A percentile compares a stretch with the other conserved stretches of the same genome.
Evolutionary conservation across 2,329 filamentous ascomycete genomes (phyloP).

Genomic region (Sporothrix brunneoviolacea): DNA sequence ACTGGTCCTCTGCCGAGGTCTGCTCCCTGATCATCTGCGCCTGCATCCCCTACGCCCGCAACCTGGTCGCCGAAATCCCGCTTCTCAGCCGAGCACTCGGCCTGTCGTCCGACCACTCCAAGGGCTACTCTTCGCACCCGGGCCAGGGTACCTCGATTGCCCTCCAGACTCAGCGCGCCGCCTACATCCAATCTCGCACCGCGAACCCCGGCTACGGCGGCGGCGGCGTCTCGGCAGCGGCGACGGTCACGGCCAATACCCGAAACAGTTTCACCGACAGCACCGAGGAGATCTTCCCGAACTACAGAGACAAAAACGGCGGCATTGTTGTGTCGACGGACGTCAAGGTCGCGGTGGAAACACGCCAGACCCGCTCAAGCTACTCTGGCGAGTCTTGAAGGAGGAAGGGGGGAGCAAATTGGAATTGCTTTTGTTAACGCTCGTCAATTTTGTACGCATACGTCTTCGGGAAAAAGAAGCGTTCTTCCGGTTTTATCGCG

Average conservation of each 20-base stretch:
- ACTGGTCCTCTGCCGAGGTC: constrained; percentile 32
- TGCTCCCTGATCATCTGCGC: constrained; percentile 31
- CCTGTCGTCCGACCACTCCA: constrained; percentile 8
- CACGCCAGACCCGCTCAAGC: too few relatives aligned
- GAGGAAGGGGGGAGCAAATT: too few relatives aligned
- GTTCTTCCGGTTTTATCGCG: too few relatives aligned
- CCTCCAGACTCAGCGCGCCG: constrained; percentile 3
- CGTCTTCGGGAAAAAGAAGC: too few relatives aligned
- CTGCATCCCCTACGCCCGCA: constrained; percentile 10
- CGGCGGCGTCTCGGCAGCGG: not conserved
- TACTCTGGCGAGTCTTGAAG: too few relatives aligned
- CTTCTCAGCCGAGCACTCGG: constrained; percentile 5
- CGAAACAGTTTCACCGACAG: constrained; percentile 1
- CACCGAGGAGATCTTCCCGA: constrained; percentile 9
- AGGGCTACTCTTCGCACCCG: not conserved
- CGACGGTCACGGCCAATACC: too few relatives aligned
- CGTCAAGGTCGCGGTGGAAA: constrained; percentile 6
- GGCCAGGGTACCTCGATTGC: constrained; percentile 7
- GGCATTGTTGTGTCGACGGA: constrained; percentile 7
- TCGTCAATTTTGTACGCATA: too few relatives aligned
- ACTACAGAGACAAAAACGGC: constrained; percentile 6
- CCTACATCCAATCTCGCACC: constrained; percentile 6
- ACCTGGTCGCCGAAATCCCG: constrained; percentile 10
- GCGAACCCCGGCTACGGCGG: not conserved
- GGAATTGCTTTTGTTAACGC: too few relatives aligned